phyloP scores from a whole-genome alignment of 1,139 yeast species.

The Sugiyamaella grinbergsii region DNA sequence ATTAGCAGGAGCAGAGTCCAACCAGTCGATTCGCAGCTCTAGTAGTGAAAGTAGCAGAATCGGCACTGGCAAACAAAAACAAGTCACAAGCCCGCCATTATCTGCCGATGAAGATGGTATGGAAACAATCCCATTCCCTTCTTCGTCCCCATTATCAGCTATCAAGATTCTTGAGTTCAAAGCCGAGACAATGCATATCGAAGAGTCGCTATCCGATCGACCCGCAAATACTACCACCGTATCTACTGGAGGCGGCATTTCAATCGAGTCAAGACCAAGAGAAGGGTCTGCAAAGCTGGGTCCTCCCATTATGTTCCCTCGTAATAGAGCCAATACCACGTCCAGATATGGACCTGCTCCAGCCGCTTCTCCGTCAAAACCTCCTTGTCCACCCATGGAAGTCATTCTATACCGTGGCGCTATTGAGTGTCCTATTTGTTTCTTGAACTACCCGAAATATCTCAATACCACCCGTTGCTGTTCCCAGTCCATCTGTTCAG shows the following conservation, averaged over 20 bases:
- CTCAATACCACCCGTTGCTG: constrained; percentile 89
- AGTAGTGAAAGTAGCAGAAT: not conserved
- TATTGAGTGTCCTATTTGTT: constrained; percentile 92
- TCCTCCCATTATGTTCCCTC: constrained; percentile 14
- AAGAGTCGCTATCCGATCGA: constrained; percentile 9
- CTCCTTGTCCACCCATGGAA: constrained; percentile 35
- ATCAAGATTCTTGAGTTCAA: constrained; percentile 20
- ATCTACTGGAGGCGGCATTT: constrained; percentile 1
- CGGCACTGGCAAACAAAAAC: constrained; percentile 8
- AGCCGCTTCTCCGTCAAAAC: constrained; percentile 9
- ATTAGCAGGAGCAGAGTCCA: constrained; percentile 1
- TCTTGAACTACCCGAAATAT: constrained; percentile 77
- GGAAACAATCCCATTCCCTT: constrained; percentile 14
- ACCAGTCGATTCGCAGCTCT: constrained; percentile 10
- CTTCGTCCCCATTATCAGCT: constrained; percentile 5
- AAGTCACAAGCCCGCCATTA: not conserved
- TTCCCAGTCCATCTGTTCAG: constrained; percentile 90
- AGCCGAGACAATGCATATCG: constrained; percentile 25
- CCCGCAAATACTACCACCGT: not conserved
- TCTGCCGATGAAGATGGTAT: constrained; percentile 4
- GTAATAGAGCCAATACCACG: constrained; percentile 26
- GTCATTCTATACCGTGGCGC: constrained; percentile 62
- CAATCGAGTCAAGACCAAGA: constrained; percentile 10
- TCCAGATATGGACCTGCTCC: constrained; percentile 24
- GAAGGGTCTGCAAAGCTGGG: constrained; percentile 16